Conservation (phyloP, 2,329 filamentous ascomycete genomes). For the Didymella pinodella region DNA sequence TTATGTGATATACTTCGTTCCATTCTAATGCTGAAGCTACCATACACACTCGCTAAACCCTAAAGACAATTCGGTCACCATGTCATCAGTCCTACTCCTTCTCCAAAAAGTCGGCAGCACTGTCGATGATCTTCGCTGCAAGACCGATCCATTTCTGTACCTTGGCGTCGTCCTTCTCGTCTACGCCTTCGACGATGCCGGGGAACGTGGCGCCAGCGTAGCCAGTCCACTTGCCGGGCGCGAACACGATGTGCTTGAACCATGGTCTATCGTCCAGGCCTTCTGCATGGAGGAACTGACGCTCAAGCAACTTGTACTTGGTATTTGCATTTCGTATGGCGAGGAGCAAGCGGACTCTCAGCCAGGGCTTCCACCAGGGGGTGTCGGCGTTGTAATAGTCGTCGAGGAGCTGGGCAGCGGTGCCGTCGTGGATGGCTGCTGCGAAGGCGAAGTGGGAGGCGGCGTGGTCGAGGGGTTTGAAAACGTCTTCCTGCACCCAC, state of each 20-base stretch:
- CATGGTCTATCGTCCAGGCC: constrained; percentile 82
- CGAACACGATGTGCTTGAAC: constrained; percentile 97
- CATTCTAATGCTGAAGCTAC: background rate
- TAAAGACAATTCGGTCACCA: background rate
- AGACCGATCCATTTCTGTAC: constrained; percentile 56
- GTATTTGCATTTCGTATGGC: constrained; percentile 73
- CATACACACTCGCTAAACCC: background rate
- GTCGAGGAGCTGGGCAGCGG: constrained; percentile 56
- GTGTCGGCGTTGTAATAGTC: constrained; percentile 60
- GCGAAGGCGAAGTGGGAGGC: constrained; percentile 59
- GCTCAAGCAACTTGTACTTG: constrained; percentile 85
- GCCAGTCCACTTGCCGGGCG: constrained; percentile 89
- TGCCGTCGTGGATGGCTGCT: constrained; percentile 60
- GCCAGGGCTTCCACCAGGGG: constrained; percentile 81
- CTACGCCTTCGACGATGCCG: constrained; percentile 69
- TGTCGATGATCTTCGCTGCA: constrained; percentile 46
- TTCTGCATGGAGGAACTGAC: constrained; percentile 76
- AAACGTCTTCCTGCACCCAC: constrained; percentile 36
- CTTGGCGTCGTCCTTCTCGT: constrained; percentile 54
- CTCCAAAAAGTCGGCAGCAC: constrained; percentile 48
- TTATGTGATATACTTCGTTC: background rate
- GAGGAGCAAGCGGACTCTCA: constrained; percentile 69
- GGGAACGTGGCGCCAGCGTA: constrained; percentile 79
- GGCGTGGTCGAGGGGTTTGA: constrained; percentile 57
- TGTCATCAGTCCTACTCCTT: constrained; percentile 4